Evolutionary conservation across 2,329 filamentous ascomycete species (phyloP).

Genomic region (Monilinia aucupariae): DNA sequence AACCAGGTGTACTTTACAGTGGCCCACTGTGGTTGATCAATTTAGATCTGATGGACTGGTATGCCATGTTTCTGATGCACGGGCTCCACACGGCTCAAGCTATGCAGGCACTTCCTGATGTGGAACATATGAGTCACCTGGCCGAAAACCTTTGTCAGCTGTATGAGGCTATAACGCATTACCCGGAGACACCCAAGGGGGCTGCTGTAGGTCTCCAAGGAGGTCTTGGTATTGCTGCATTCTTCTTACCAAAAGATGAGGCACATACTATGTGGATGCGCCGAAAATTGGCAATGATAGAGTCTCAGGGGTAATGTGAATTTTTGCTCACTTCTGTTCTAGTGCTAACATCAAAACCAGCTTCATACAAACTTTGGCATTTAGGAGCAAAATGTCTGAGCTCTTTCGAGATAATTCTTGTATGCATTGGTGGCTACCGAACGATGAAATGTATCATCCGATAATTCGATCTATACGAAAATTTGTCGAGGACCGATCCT

Average conservation of each 20-base stretch:
- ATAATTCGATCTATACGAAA: conserved; percentile 71
- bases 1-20: conserved; percentile 63
- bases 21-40: conserved; percentile 70
- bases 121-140: conserved; percentile 51
- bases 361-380: conserved; percentile 73
- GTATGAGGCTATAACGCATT: conserved; percentile 72
- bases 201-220: conserved; percentile 69
- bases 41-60: conserved; percentile 68
- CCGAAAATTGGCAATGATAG: conserved; percentile 70
- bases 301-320: conserved; percentile 63
- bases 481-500: conserved; percentile 73
- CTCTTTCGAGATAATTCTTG: conserved; percentile 68
- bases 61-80: conserved; percentile 75
- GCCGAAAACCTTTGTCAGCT: conserved; percentile 70
- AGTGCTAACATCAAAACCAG: conserved; percentile 42
- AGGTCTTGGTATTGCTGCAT: conserved; percentile 65
- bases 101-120: conserved; percentile 42
- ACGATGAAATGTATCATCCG: conserved; percentile 68
- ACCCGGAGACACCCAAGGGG: conserved; percentile 64
- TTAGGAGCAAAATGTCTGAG: conserved; percentile 69
- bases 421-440: conserved; percentile 82
- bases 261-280: conserved; percentile 74
- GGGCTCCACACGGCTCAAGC: conserved; percentile 63
- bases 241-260: conserved; percentile 73
- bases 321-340: not conserved